Percentiles rank a stretch among this genome's conserved stretches.
Evolutionary conservation across 179 eudicot species (phyloP).

Genomic region (Actinidia chinensis): DNA sequence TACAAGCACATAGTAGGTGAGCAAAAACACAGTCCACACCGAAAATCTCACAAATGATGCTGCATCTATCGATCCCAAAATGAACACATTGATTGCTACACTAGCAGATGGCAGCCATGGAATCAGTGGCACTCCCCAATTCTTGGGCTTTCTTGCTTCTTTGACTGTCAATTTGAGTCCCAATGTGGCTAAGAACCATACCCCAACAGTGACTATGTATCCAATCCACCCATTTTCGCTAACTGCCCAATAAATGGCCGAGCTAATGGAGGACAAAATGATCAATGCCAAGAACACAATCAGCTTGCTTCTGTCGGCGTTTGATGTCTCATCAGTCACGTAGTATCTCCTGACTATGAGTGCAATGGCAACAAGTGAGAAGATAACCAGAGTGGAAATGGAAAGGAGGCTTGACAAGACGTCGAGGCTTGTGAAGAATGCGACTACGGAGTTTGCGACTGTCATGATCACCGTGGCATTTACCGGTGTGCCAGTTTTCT

Average conservation of each 20-base stretch:
- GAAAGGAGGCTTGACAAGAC: conserved; percentile 63
- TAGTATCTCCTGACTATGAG: conserved; percentile 68
- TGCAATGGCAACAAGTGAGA: conserved; percentile 61
- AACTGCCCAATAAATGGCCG: conserved; percentile 51
- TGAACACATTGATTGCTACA: conserved; percentile 59
- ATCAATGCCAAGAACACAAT: conserved; percentile 41
- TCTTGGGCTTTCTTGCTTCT: conserved; percentile 49
- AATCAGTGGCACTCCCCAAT: conserved; percentile 75
- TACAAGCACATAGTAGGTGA: conserved; percentile 52
- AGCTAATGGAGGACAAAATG: conserved; percentile 49
- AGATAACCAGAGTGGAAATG: conserved; percentile 62
- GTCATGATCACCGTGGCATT: conserved; percentile 63
- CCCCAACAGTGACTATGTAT: conserved; percentile 39
- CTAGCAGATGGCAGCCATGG: conserved; percentile 76
- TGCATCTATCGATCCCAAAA: conserved; percentile 65
- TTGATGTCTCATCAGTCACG: conserved; percentile 42
- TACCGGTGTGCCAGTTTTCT: conserved; percentile 61
- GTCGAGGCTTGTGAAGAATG: conserved; percentile 53
- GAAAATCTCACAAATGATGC: conserved; percentile 60
- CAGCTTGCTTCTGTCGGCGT: conserved; percentile 47
- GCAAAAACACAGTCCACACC: conserved; percentile 48
- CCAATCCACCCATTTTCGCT: conserved; percentile 46
- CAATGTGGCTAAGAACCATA: conserved; percentile 54
- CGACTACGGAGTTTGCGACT: conserved; percentile 44
- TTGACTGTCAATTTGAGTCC: conserved; percentile 42